Evolutionary conservation across 2,329 filamentous ascomycete species (phyloP), one percentile per base, ranked within the genome.

Genomic region (Helminthosporium solani): DNA sequence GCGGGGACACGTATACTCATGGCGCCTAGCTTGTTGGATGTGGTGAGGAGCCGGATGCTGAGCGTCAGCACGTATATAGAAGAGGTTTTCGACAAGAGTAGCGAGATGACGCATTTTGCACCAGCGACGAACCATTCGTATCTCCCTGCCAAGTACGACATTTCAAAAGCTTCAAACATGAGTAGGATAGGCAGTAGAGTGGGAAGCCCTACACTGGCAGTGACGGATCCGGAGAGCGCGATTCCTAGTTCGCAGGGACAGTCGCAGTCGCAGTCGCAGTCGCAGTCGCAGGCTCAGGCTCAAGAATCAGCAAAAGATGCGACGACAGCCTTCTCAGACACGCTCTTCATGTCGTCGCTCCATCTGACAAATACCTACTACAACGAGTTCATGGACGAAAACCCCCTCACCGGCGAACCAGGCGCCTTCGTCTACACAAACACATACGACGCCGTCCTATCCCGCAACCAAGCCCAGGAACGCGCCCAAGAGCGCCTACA

Each of bases 381-480:
- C 12, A 76, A 82, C 53, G 82, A 85, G 52, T 85, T 76, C 67
- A 81, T 81, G 72, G 83, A 86, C 61, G 82, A 85, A 56, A 83
- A 79, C 49, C 81, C 83, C 0, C 67, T 86, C 12, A 71, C 78
- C 7, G 83, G 83, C 38, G 83, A 85, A 60, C 83, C 83, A 0
- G 83, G 83, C 23, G 77, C 76, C 3, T 84, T 86, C 54, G 78
- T 81, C 43, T 75, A 84, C 52, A 74, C 75, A 3, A 69, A 70
- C 27, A 74, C 75, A 1, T 67, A 64, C 20, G 65, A 69, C 27
- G 70, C 68, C 7, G 64, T 77, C 7, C 70, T 73, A 48, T 73
- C 73, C 34, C 50, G 66, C 30, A 66, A 70, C 39, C 66, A 64
- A 34, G 69, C 68, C 2, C 65, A 71, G 46, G 67, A 62, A 39